Evolutionary conservation across 495 filamentous ascomycete species (phyloP).

Genomic region (Neurospora sp.): DNA sequence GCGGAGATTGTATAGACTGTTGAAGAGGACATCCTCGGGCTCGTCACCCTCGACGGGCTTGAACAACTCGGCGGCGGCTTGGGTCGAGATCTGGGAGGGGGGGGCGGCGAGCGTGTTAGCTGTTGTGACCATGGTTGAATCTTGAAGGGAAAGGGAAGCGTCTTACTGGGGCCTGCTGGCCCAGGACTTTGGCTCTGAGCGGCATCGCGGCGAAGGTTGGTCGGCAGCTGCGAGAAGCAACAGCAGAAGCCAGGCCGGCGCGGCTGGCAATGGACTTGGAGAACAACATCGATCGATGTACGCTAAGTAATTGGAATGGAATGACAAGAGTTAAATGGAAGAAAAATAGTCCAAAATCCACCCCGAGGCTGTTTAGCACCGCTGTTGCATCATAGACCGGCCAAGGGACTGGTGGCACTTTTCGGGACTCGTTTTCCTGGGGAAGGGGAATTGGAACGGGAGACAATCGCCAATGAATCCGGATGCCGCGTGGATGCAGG

Average conservation of each 20-base stretch:
- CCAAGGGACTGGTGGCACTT: constrained; percentile 1
- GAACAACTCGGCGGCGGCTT: constrained; percentile 15
- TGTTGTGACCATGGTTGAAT: neutral
- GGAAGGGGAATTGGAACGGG: neutral
- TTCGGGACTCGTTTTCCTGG: neutral
- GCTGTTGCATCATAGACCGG: neutral
- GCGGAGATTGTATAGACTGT: constrained; percentile 74
- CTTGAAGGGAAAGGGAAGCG: neutral
- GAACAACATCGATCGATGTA: constrained; percentile 28
- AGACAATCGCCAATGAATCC: neutral
- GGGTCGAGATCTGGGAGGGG: constrained; percentile 46
- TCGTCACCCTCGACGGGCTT: constrained; percentile 53
- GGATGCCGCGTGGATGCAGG: neutral
- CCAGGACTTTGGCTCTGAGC: constrained; percentile 70
- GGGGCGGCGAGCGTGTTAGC: neutral
- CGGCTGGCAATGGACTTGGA: constrained; percentile 27
- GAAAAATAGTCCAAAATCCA: neutral
- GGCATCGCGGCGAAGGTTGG: constrained; percentile 55
- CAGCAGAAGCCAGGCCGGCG: constrained; percentile 28
- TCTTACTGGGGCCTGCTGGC: constrained; percentile 43
- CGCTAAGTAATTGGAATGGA: neutral
- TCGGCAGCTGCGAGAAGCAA: constrained; percentile 25
- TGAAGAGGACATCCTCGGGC: constrained; percentile 86
- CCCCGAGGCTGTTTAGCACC: neutral
- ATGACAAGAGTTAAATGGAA: neutral